Conservation (phyloP, 2,329 filamentous ascomycete genomes). For the Calonectria henricotiae region DNA sequence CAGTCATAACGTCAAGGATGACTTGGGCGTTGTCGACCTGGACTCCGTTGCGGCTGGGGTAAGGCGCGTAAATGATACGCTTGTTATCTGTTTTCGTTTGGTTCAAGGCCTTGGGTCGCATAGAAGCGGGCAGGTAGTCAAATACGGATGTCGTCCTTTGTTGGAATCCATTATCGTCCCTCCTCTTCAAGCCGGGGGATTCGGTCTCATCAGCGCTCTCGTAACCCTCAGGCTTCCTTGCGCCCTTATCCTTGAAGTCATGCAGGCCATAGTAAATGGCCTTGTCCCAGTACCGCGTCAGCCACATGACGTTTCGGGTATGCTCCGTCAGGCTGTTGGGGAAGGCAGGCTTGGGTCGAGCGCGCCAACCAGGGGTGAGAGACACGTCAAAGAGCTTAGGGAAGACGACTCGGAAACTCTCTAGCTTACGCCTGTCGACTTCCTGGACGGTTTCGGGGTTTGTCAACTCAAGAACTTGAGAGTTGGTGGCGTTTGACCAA, state of each 20-base stretch:
- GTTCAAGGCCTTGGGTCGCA: slow-evolving; percentile 37
- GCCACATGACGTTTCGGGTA: slow-evolving; percentile 68
- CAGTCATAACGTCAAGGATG: slow-evolving; percentile 64
- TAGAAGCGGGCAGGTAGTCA: slow-evolving; percentile 39
- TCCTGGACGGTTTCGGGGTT: slow-evolving; percentile 45
- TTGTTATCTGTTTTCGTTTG: slow-evolving; percentile 37
- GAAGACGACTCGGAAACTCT: slow-evolving; percentile 68
- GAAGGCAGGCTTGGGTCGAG: slow-evolving; percentile 61
- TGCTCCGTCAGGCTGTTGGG: slow-evolving; percentile 69
- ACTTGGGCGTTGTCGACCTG: slow-evolving; percentile 61
- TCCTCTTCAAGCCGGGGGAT: slow-evolving; percentile 38
- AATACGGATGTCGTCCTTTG: slow-evolving; percentile 39
- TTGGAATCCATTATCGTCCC: slow-evolving; percentile 35
- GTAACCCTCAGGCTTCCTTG: slow-evolving; percentile 60
- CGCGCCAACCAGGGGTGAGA: slow-evolving; percentile 69
- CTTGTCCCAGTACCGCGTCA: slow-evolving; percentile 69
- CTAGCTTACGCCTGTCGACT: slow-evolving; percentile 54
- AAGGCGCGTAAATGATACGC: slow-evolving; percentile 54
- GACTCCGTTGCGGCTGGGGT: slow-evolving; percentile 61
- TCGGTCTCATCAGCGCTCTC: slow-evolving; percentile 46
- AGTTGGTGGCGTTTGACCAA: slow-evolving; percentile 54
- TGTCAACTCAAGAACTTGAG: slow-evolving; percentile 52
- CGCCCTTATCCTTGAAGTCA: slow-evolving; percentile 63
- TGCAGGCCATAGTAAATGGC: slow-evolving; percentile 60
- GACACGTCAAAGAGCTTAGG: slow-evolving; percentile 70